phyloP scores from a whole-genome alignment of 1,284 basidiomycete genomes.

The Moesziomyces parantarcticus region DNA sequence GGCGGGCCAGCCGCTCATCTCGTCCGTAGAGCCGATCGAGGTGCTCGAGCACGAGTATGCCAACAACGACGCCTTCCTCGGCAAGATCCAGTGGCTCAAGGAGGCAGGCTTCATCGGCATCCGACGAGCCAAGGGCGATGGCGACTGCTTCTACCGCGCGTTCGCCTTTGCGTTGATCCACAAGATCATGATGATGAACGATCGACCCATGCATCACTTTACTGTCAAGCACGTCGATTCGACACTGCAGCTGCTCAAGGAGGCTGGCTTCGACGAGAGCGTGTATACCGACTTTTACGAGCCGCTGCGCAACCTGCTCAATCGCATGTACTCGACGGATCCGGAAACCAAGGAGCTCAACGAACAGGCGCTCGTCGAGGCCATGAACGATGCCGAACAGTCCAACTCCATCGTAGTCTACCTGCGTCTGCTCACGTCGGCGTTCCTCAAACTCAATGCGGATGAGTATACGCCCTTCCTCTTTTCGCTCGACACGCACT shows the following conservation, averaged over 20 bases:
- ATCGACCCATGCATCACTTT: constrained; percentile 50
- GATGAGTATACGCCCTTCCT: constrained; percentile 62
- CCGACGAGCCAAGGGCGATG: constrained; percentile 57
- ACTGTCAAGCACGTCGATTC: constrained; percentile 54
- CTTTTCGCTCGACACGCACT: constrained; percentile 36
- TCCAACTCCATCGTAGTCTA: constrained; percentile 63
- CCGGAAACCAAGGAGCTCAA: constrained; percentile 45
- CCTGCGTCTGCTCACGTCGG: constrained; percentile 51
- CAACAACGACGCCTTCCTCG: constrained; percentile 38
- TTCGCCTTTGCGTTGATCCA: constrained; percentile 60
- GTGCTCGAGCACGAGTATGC: constrained; percentile 48
- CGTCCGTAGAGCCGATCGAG: constrained; percentile 47
- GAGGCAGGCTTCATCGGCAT: constrained; percentile 51
- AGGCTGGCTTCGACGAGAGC: constrained; percentile 52
- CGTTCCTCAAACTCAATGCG: constrained; percentile 56
- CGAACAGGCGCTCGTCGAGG: constrained; percentile 39
- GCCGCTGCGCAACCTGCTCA: constrained; percentile 48
- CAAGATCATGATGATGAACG: constrained; percentile 49
- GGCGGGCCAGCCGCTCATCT: constrained; percentile 43
- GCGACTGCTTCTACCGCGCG: constrained; percentile 64
- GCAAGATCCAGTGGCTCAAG: constrained; percentile 56
- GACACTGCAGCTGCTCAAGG: constrained; percentile 50
- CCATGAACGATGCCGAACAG: constrained; percentile 60
- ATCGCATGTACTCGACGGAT: constrained; percentile 46
- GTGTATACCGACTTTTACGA: constrained; percentile 59